Base-by-base conservation (phyloP, 805 yeast species). In the Wickerhamomyces pijperi region DNA sequence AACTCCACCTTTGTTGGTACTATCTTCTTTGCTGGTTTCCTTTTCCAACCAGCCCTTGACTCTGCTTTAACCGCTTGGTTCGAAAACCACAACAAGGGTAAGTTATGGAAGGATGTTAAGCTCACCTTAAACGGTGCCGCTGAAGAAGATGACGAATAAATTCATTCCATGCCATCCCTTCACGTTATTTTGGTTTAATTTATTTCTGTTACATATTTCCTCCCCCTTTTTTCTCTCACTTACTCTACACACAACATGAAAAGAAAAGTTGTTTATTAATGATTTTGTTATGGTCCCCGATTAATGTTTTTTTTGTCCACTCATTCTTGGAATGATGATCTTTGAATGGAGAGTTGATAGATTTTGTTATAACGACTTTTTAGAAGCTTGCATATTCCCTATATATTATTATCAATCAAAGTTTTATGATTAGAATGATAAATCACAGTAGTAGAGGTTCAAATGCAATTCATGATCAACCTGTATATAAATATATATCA, bases 1-100 rank as follows among this genome's bases (percentile, higher is more conserved):
- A 88, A 90, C 77, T 75, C 97, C 36, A 70, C 82, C 46, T 85
- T 73, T 64, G 95, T 88, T 46, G 84, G 85, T 48, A 69, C 92
- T 46, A 70, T 88, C 45, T 81, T 88, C 51, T 81, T 77, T 37
- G 77, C 83, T 54, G 87, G 97, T 36, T 88, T 88, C 58, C 76
- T 78, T 46, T 86, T 87, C 74, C 90, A 85, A 68, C 79, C 78
- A 38, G 69, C 70, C 55, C 82, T 82, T 50, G 92, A 83, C 58
- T 59, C 63, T 45, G 78, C 71, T 46, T 68, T 82, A 46, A 82
- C 81, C 53, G 56, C 55, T 36, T 82, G 81, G 81, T 82, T 78
- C 68, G 83, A 78, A 55, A 62, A 65, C 61, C 86, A 80, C 71
- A 83, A 83, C 75, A 74, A 70, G 59, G 94, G 92, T 52, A 83